phyloP scores from a whole-genome alignment of 208 protist genomes.

The Crithidia acanthocephali region DNA sequence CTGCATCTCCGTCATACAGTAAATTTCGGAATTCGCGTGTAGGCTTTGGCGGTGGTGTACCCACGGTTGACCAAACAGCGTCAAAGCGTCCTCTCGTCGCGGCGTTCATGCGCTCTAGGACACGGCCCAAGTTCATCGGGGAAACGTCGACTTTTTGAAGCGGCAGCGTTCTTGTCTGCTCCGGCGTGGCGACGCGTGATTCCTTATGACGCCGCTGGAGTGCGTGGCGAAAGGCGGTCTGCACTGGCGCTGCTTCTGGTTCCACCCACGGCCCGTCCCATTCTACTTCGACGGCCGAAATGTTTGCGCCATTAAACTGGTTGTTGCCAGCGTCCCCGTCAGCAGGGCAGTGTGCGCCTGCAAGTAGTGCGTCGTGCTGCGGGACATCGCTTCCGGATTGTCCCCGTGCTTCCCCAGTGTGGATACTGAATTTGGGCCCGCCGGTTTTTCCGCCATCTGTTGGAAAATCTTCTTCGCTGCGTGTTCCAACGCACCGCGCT shows the following conservation, averaged over 20 bases:
- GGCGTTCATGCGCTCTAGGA: not conserved
- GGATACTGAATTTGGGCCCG: not conserved
- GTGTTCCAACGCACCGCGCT: constrained; percentile 5
- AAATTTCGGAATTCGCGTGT: not conserved
- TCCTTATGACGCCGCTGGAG: not conserved
- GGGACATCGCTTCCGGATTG: constrained; percentile 2
- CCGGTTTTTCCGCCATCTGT: not conserved
- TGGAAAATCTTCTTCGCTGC: not conserved
- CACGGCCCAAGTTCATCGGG: not conserved
- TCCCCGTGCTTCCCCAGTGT: not conserved
- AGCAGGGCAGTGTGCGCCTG: not conserved
- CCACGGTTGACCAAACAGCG: not conserved
- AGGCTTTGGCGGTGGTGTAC: not conserved
- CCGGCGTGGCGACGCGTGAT: not conserved
- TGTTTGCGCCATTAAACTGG: not conserved
- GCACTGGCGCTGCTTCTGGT: not conserved
- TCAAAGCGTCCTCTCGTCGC: not conserved
- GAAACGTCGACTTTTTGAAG: not conserved
- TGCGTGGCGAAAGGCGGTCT: not conserved
- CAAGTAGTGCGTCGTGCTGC: not conserved
- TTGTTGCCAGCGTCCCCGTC: not conserved
- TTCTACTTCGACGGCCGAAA: not conserved
- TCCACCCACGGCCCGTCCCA: not conserved
- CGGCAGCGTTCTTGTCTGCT: not conserved
- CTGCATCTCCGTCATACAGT: not conserved